Evolutionary conservation across 768 basidiomycete genomes (phyloP).

Genomic region (Suillus subalutaceus): DNA sequence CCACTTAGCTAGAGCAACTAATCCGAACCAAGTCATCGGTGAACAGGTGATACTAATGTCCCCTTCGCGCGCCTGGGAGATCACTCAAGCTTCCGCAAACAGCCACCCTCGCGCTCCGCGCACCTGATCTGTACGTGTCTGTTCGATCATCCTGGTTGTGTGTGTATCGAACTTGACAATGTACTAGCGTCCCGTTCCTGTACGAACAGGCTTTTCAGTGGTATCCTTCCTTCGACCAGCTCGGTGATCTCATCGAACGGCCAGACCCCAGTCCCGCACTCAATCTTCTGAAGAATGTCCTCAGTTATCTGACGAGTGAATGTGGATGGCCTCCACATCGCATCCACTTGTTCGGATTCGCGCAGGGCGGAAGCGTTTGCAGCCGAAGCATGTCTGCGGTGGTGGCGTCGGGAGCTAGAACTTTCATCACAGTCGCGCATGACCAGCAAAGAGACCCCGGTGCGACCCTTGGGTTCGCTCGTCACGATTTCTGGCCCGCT

Average conservation of each 20-base stretch:
- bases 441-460: slow-evolving; percentile 10
- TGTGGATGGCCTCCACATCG: slow-evolving; percentile 66
- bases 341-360: slow-evolving; percentile 90
- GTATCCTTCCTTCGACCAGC: slow-evolving; percentile 80
- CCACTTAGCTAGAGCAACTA: slow-evolving; percentile 4
- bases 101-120: slow-evolving; percentile 78
- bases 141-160: neutral
- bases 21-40: slow-evolving; percentile 6
- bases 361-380: slow-evolving; percentile 84
- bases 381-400: slow-evolving; percentile 61
- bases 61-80: slow-evolving; percentile 73
- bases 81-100: slow-evolving; percentile 88
- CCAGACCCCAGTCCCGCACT: slow-evolving; percentile 79
- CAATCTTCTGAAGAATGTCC: slow-evolving; percentile 50
- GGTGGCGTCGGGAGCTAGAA: slow-evolving; percentile 48
- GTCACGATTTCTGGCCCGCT: slow-evolving; percentile 73
- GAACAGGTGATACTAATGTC: slow-evolving; percentile 74
- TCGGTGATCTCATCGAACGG: slow-evolving; percentile 69
- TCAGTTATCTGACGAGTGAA: slow-evolving; percentile 58
- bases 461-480: slow-evolving; percentile 61
- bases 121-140: slow-evolving; percentile 68
- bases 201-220: slow-evolving; percentile 84
- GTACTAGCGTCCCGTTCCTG: slow-evolving; percentile 70
- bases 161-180: slow-evolving; percentile 3
- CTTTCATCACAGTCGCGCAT: slow-evolving; percentile 7